A percentile compares a stretch with the other conserved stretches of the same genome.
Evolutionary conservation across 305 asterid species (phyloP).

Genomic region (Solanum hybrid): DNA sequence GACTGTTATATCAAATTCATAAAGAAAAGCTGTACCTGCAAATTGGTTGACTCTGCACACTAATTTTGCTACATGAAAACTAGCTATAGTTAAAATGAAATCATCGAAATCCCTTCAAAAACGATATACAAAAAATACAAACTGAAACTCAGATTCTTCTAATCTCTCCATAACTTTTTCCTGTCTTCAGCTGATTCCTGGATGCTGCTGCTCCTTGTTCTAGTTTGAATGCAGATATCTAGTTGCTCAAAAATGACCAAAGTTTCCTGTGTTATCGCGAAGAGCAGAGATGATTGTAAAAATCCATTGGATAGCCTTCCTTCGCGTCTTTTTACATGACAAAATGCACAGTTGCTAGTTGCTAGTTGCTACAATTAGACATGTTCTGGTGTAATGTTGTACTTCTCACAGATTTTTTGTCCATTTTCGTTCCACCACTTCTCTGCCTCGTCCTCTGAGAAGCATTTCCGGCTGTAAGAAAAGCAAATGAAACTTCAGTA

Average conservation of each 20-base stretch:
- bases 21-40: not conserved
- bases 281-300: not conserved
- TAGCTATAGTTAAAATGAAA: not conserved
- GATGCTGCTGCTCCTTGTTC: not conserved
- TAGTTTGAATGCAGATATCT: not conserved
- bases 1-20: not conserved
- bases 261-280: not conserved
- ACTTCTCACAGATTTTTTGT: constrained; percentile 44
- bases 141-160: not conserved
- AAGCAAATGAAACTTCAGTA: not conserved
- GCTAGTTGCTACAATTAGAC: not conserved
- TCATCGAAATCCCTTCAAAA: not conserved
- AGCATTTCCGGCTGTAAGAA: constrained; percentile 54
- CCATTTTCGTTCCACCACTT: constrained; percentile 84
- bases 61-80: not conserved
- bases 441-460: constrained; percentile 76
- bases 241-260: not conserved
- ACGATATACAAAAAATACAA: not conserved
- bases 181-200: not conserved
- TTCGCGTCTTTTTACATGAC: not conserved
- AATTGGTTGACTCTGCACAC: not conserved
- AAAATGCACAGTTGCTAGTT: not conserved
- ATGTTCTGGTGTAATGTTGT: constrained; percentile 29
- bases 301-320: not conserved
- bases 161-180: not conserved